Conservation (phyloP, 768 basidiomycete genomes). For the Gautieria morchelliformis region DNA sequence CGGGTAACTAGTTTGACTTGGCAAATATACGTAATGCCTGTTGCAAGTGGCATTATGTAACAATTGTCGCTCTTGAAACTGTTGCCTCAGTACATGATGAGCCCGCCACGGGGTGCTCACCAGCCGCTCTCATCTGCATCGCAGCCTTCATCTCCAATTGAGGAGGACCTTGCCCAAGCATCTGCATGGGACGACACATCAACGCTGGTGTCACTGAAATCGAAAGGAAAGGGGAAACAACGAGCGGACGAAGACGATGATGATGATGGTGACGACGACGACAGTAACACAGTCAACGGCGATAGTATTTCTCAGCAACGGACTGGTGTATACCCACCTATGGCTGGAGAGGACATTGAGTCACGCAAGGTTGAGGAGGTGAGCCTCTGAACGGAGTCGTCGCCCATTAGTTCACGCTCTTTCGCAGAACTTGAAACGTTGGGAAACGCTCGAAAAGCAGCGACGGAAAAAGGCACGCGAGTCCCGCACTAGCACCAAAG, state of each 20-base stretch:
- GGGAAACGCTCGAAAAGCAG: constrained; percentile 71
- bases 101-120: constrained; percentile 5
- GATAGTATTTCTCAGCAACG: background rate
- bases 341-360: constrained; percentile 55
- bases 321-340: constrained; percentile 49
- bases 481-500: constrained; percentile 23
- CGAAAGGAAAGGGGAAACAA: constrained; percentile 26
- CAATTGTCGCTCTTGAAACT: background rate
- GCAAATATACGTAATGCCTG: background rate
- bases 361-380: constrained; percentile 68
- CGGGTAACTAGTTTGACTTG: background rate
- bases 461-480: constrained; percentile 66
- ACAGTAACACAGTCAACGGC: constrained; percentile 21
- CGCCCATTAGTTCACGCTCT: constrained; percentile 8
- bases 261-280: constrained; percentile 19
- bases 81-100: background rate
- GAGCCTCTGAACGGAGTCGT: constrained; percentile 13
- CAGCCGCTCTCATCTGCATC: constrained; percentile 26
- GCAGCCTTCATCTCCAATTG: constrained; percentile 28
- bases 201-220: constrained; percentile 13
- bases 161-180: constrained; percentile 31
- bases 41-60: background rate
- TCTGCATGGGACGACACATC: constrained; percentile 15
- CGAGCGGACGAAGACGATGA: constrained; percentile 14
- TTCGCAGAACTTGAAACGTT: constrained; percentile 58